Base-by-base conservation (phyloP, 768 basidiomycete species). In the Termitomyces sp. region DNA sequence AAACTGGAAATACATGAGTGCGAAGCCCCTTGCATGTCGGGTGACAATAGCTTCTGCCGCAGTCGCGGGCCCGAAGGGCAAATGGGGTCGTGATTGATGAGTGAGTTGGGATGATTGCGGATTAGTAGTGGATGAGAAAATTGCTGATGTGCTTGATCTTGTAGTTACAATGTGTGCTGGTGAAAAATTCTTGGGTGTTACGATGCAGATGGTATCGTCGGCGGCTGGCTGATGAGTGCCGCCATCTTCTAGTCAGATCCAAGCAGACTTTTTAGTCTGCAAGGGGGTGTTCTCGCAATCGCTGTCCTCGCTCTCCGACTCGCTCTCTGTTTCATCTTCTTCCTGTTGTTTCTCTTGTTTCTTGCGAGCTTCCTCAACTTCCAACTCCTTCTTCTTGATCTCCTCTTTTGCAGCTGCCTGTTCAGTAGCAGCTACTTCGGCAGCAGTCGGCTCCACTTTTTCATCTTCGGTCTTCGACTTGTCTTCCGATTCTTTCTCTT, bases 241-340 rank as follows among this genome's bases (percentile, higher is more conserved):
- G 48, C 53, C 57, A 34, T 44, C 62, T 50, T 66, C 62, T 65
- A 66, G 65, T 66, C 65, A 66, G 12, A 59, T 55, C 58, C 56
- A 60, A 41, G 59, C 41, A 54, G 65, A 58, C 48, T 57, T 57
- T 47, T 67, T 72, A 24, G 57, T 52, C 51, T 58, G 56, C 26
- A 71, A 70, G 33, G 69, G 72, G 16, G 74, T 64, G 47, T 76
- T 75, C 65, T 78, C 77, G 55, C 69, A 71, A 31, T 78, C 76
- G 48, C 75, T 78, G 41, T 77, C 75, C 29, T 73, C 72, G 36
- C 65, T 65, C 54, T 73, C 75, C 24, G 71, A 69, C 15, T 65
- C 66, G 56, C 64, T 68, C 29, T 71, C 52, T 5, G 15, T 24
- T 34, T 24, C 73, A 18, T 69, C 64, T 48, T 68, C 65, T 29